A percentile compares a stretch with the other conserved stretches of the same genome.
Evolutionary conservation across 1,139 yeast genomes (phyloP).

Genomic region (Magnusiomyces suaveolens): DNA sequence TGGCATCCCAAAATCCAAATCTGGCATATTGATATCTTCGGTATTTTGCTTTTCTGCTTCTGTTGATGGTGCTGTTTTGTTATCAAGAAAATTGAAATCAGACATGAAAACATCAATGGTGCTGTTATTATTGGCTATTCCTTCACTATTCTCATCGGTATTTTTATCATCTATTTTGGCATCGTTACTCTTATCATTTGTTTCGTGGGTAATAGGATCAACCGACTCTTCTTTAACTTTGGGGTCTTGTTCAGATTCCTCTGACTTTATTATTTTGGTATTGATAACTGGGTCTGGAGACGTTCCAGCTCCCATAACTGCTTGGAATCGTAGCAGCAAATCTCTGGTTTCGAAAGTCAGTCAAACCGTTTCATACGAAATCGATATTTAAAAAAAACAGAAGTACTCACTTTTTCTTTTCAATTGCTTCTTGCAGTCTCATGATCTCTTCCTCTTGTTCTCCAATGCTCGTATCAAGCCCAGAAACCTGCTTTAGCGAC

Average conservation of each 20-base stretch:
- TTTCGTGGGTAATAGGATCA: neutral
- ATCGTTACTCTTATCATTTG: neutral
- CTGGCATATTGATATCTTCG: neutral
- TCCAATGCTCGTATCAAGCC: conserved; percentile 10
- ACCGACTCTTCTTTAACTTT: neutral
- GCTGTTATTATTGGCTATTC: neutral
- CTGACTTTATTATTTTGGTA: neutral
- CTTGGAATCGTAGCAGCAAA: conserved; percentile 23
- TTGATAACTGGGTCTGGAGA: neutral
- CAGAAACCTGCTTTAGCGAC: conserved; percentile 4
- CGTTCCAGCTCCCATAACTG: conserved; percentile 21
- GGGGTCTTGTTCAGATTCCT: neutral
- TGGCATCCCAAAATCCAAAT: neutral
- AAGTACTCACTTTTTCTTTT: conserved; percentile 13
- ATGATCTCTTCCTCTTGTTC: conserved; percentile 11
- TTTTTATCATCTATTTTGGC: neutral
- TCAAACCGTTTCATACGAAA: neutral
- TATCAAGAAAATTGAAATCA: neutral
- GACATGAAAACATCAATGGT: neutral
- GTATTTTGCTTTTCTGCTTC: neutral
- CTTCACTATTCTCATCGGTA: neutral
- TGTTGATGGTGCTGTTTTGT: neutral
- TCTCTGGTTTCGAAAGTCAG: conserved; percentile 3
- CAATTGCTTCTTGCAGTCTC: conserved; percentile 9
- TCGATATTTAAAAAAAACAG: too few relatives aligned